These are phyloP conservation scores for Zygosaccharomyces kombuchaensis DNA, from an alignment of 805 yeast species.

Conservation along the genomic window DNA sequence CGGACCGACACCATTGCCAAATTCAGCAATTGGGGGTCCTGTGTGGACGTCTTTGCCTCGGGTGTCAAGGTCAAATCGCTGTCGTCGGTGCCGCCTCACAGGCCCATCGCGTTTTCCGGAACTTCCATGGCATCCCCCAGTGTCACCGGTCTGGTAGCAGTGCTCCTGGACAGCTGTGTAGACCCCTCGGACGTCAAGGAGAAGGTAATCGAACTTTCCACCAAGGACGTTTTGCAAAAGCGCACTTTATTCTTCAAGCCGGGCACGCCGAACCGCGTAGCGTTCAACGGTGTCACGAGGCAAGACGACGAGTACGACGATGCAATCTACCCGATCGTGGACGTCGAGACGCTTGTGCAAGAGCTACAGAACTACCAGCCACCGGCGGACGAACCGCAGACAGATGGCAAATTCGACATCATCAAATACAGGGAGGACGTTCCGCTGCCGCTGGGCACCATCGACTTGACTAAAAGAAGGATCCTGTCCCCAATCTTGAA, in stretches of 20 bases:
- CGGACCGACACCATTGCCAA: constrained; percentile 61
- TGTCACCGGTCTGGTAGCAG: constrained; percentile 62
- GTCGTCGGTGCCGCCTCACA: constrained; percentile 30
- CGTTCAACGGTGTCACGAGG: constrained; percentile 35
- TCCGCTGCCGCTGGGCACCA: constrained; percentile 12
- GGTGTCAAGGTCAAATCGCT: constrained; percentile 68
- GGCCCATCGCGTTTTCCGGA: constrained; percentile 48
- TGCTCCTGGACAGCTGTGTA: constrained; percentile 50
- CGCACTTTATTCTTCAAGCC: constrained; percentile 44
- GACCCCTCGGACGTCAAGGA: constrained; percentile 39
- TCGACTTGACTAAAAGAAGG: constrained; percentile 3
- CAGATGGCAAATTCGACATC: constrained; percentile 8
- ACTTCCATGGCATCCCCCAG: constrained; percentile 81
- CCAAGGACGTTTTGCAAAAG: constrained; percentile 45
- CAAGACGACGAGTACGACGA: constrained; percentile 33
- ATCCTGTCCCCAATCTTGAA: background rate
- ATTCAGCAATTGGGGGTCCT: constrained; percentile 91
- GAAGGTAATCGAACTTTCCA: constrained; percentile 43
- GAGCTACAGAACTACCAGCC: constrained; percentile 16
- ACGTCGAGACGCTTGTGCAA: constrained; percentile 21
- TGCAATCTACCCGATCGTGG: constrained; percentile 24
- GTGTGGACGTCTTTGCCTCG: constrained; percentile 82
- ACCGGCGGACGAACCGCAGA: constrained; percentile 2
- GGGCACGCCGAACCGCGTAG: constrained; percentile 59
- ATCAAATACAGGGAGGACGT: constrained; percentile 11